A percentile compares a stretch with the other conserved stretches of the same genome.
phyloP scores from a whole-genome alignment of 306 rosid genomes.

The Cajanus cajan region DNA sequence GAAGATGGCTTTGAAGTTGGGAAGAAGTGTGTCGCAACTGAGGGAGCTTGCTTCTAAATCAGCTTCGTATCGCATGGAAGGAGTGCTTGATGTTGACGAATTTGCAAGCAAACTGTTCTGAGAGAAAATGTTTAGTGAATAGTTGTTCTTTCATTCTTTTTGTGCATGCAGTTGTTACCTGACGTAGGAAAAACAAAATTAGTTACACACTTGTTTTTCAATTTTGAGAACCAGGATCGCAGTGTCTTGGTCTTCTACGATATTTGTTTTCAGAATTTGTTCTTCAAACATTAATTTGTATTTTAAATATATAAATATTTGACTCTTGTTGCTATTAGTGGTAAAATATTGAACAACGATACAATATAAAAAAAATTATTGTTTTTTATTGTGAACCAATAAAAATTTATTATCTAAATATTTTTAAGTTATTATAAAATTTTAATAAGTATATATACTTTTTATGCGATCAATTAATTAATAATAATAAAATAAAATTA shows the following conservation, averaged over 20 bases:
- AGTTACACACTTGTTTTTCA: background rate
- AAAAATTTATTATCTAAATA: too few relatives aligned
- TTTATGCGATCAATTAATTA: too few relatives aligned
- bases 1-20: constrained; percentile 65
- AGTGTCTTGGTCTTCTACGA: background rate
- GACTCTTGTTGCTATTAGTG: background rate
- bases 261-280: background rate
- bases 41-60: constrained; percentile 56
- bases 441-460: too few relatives aligned
- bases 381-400: too few relatives aligned
- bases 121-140: background rate
- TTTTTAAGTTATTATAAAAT: too few relatives aligned
- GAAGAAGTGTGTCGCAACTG: constrained; percentile 61
- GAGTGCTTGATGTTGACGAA: constrained; percentile 45
- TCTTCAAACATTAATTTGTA: background rate
- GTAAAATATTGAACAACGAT: background rate
- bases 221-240: background rate
- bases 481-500: too few relatives aligned
- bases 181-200: background rate
- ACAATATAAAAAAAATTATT: too few relatives aligned
- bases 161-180: background rate
- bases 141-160: constrained; percentile 20
- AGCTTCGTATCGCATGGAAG: constrained; percentile 38
- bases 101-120: constrained; percentile 50
- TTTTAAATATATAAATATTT: background rate